Evolutionary conservation across 2,329 filamentous ascomycete species (phyloP).

Genomic region (Cladophialophora immunda): DNA sequence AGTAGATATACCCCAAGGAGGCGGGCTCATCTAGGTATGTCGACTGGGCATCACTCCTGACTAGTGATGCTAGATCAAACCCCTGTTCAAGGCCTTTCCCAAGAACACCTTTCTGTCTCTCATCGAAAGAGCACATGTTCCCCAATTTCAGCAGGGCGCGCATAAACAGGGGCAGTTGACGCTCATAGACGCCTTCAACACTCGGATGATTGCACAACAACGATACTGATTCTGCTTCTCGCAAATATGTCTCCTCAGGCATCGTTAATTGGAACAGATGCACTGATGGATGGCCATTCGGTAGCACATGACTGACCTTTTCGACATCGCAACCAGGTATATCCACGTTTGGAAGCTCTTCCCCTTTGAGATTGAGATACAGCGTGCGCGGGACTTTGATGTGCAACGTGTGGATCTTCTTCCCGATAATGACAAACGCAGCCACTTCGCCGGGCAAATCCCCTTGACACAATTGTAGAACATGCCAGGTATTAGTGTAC

Average conservation of each 20-base stretch:
- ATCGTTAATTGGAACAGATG: conserved; percentile 95
- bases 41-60: conserved; percentile 70
- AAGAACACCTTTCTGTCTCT: conserved; percentile 86
- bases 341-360: conserved; percentile 86
- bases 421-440: conserved; percentile 91
- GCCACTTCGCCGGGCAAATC: conserved; percentile 85
- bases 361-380: conserved; percentile 89
- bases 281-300: conserved; percentile 91
- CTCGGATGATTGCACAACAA: conserved; percentile 89
- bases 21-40: conserved; percentile 77
- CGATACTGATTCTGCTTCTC: conserved; percentile 82
- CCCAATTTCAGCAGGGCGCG: conserved; percentile 89
- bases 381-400: conserved; percentile 88
- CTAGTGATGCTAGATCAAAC: conserved; percentile 83
- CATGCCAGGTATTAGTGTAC: conserved; percentile 93
- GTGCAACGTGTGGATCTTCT: conserved; percentile 87
- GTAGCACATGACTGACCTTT: conserved; percentile 90
- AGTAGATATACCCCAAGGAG: conserved; percentile 84
- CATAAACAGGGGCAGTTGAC: conserved; percentile 84
- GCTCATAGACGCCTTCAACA: conserved; percentile 97
- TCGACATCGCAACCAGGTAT: conserved; percentile 87
- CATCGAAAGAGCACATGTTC: conserved; percentile 91
- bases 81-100: conserved; percentile 93
- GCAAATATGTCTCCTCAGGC: conserved; percentile 85
- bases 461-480: conserved; percentile 84